phyloP scores from a whole-genome alignment of 805 yeast genomes.

The Wickerhamomyces bisporus region DNA sequence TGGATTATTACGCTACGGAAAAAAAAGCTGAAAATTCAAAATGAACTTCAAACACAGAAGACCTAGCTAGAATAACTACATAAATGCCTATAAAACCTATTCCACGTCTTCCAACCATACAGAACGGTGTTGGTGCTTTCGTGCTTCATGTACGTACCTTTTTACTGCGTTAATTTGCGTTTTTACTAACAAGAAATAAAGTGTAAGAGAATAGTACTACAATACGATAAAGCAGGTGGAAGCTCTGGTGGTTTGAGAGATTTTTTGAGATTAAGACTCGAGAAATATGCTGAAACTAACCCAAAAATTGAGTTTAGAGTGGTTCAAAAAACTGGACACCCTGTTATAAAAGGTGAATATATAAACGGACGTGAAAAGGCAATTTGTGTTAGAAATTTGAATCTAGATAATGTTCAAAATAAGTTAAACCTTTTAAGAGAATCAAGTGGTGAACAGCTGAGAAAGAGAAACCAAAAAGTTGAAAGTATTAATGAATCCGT shows the following conservation, averaged over 20 bases:
- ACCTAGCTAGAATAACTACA: background rate
- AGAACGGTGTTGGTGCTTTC: constrained; percentile 75
- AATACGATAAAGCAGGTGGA: constrained; percentile 95
- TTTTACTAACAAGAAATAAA: constrained; percentile 7
- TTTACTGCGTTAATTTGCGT: background rate
- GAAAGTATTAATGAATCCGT: constrained; percentile 75
- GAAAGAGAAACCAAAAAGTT: constrained; percentile 70
- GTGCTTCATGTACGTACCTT: constrained; percentile 41
- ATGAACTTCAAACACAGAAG: constrained; percentile 1
- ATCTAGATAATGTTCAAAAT: constrained; percentile 52
- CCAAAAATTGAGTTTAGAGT: constrained; percentile 72
- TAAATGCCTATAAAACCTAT: constrained; percentile 56
- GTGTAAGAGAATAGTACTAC: constrained; percentile 69
- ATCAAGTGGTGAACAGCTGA: constrained; percentile 59
- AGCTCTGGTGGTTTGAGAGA: constrained; percentile 81
- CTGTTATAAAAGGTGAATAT: constrained; percentile 61
- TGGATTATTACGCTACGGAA: too few species aligned
- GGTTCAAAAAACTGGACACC: constrained; percentile 74
- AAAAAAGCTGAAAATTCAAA: background rate
- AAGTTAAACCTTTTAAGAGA: constrained; percentile 61
- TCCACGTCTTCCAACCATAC: constrained; percentile 51
- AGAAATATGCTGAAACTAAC: constrained; percentile 51
- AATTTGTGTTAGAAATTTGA: constrained; percentile 74
- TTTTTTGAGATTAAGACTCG: constrained; percentile 49
- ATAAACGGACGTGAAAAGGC: constrained; percentile 42